Percentiles rank a stretch among this genome's conserved stretches.
Conservation (phyloP, 2,329 filamentous ascomycete genomes). For the Zymoseptoria ardabiliae region DNA sequence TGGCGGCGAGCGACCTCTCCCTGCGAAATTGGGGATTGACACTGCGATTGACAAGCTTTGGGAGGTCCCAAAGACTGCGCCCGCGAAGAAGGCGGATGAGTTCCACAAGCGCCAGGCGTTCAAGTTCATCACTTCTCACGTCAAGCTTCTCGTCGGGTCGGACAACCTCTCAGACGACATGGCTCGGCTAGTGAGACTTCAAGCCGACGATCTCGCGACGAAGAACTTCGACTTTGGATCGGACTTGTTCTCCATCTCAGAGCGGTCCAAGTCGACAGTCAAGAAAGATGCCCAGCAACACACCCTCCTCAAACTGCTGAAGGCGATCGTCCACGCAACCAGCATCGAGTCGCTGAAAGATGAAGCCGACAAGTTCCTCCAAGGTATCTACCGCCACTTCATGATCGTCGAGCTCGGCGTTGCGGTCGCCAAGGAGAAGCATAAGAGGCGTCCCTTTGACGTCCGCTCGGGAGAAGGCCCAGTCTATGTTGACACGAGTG, state of each 20-base stretch:
- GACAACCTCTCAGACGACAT: conserved; percentile 88
- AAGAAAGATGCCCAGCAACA: conserved; percentile 83
- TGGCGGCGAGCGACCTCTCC: conserved; percentile 69
- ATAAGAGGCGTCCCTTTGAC: conserved; percentile 70
- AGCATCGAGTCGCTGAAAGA: conserved; percentile 70
- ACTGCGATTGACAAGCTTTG: conserved; percentile 80
- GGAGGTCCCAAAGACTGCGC: conserved; percentile 61
- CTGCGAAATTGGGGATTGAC: conserved; percentile 77
- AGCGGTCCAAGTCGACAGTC: conserved; percentile 71
- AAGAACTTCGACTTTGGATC: conserved; percentile 65
- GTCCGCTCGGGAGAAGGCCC: conserved; percentile 80
- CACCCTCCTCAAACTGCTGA: conserved; percentile 76
- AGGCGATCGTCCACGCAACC: conserved; percentile 77
- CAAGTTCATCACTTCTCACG: conserved; percentile 75
- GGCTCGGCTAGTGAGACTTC: conserved; percentile 72
- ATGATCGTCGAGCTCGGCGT: conserved; percentile 82
- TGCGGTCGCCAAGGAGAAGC: conserved; percentile 73
- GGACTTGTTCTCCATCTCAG: conserved; percentile 64
- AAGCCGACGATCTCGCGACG: conserved; percentile 75
- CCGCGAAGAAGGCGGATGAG: conserved; percentile 60
- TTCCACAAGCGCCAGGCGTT: conserved; percentile 94
- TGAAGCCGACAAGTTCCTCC: conserved; percentile 66
- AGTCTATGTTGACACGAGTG: conserved; percentile 75
- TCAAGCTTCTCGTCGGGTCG: conserved; percentile 82
- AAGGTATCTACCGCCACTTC: conserved; percentile 81